Base-by-base conservation (phyloP, 208 protist genomes). In the Leishmania martiniquensis region DNA sequence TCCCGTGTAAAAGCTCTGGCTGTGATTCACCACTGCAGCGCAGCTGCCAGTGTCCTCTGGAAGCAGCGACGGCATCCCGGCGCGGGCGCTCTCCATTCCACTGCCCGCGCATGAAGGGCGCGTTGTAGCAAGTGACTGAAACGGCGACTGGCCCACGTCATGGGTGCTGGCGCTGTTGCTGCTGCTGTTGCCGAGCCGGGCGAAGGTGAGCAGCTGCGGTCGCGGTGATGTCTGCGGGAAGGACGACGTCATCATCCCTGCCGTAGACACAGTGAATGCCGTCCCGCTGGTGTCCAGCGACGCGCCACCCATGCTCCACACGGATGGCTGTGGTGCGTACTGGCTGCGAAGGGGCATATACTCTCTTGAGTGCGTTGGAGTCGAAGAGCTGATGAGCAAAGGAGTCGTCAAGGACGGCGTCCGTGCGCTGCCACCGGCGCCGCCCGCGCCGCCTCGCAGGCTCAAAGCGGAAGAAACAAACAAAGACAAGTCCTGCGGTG, bases 1-100 rank as follows among this genome's bases (percentile, higher is more conserved):
- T 65, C 79, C 76, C 37, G 72, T 65, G 65, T 85, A 88, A 66
- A 85, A 88, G 55, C 85, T 82, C 29, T 78, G 67, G 60, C 63
- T 72, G 76, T 81, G 81, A 29, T 77, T 74, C 1, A 55, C 10
- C 20, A 52, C 52, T 51, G 54, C 25, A 12, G 45, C 29, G 2
- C 20, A 17, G 29, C 10, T 45, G 55, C 62, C 1, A 42, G 47
- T 29, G 29, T 20, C 45, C 42, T 77, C 70, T 7, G 52, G 34
- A 49, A 15, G 54, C 52, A 51, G 2, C 34, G 22, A 34, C 75
- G 52, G 52, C 47, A 2, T 5, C 67, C 10, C 44, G 32, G 20
- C 34, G 49, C n/a, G 32, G 22, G 34, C 32, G n/a, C 22, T 54
- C n/a, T 72, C 29, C 1, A 17, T 12, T 22, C 32, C 42, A 4